These are phyloP conservation scores for Cokeromyces recurvatus DNA, from an alignment of 371 early-diverging fungal genomes.

Conservation along the genomic window DNA sequence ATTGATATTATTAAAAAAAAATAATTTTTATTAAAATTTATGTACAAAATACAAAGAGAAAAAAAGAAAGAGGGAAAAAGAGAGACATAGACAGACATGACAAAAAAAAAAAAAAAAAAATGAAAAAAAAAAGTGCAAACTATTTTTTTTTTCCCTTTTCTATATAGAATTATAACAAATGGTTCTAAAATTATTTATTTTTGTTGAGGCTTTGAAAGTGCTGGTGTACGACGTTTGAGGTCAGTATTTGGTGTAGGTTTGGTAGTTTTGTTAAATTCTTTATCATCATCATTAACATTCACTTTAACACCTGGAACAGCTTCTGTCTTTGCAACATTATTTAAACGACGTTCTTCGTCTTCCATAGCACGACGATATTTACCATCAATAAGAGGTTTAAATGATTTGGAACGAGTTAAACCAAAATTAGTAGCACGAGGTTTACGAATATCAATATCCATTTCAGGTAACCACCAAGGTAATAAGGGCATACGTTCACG, in stretches of 20 bases:
- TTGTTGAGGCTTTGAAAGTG: not conserved
- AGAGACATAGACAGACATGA: no score
- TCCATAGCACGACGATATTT: conserved; percentile 28
- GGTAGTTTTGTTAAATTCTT: conserved; percentile 1
- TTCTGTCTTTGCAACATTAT: conserved; percentile 15
- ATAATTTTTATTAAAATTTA: no score
- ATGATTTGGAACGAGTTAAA: conserved; percentile 28
- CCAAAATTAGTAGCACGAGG: conserved; percentile 32
- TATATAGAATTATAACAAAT: no score
- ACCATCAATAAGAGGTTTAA: conserved; percentile 35
- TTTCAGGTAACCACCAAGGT: conserved; percentile 85
- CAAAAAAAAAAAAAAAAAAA: no score
- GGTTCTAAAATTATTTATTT: no score
- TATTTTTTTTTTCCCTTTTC: no score
- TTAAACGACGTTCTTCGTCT: conserved; percentile 25
- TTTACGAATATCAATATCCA: conserved; percentile 32
- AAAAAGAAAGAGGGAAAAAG: not conserved
- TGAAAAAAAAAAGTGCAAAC: no score
- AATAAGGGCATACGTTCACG: conserved; percentile 77
- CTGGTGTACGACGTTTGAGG: conserved; percentile 13
- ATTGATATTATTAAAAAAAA: no score
- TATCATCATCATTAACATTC: conserved; percentile 2
- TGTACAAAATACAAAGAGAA: not conserved
- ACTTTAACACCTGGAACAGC: conserved; percentile 8
- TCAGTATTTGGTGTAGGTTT: conserved; percentile 12